Base-by-base conservation (phyloP, 2,329 filamentous ascomycete species). In the Alternaria brassicae region DNA sequence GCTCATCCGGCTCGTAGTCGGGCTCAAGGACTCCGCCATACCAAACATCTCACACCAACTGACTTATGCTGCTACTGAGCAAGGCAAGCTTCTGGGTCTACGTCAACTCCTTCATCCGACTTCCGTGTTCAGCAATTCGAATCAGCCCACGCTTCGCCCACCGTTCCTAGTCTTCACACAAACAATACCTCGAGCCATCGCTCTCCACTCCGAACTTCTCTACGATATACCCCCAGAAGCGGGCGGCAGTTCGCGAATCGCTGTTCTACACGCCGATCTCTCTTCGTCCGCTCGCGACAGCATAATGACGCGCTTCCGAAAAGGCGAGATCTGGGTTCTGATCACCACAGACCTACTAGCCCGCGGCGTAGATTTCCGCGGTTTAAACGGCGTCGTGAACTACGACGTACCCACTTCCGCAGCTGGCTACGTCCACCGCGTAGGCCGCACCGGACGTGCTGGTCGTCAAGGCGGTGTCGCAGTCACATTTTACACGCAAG, bases 161-260 rank as follows among this genome's bases (percentile, higher is more conserved):
- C 95, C 95, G 0, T 97, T 97, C 79, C 84, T 99, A 6, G 90
- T 99, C 60, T 99, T 99, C 78, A 95, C 94, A 0, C 95, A 99
- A 80, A 97, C 94, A 1, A 97, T 99, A 57, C 90, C 93, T 52
- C 88, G 95, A 68, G 95, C 95, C 1, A 87, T 90, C 30, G 93
- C 95, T 5, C 85, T 99, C 2, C 89, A 96, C 75, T 89, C 91
- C 32, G 95, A 99, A 77, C 85, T 99, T 28, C 89, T 92, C 62
- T 99, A 97, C 80, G 95, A 99, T 74, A 97, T 99, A 44, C 93
- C 95, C 0, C 84, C 90, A 0, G 89, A 93, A 77, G 94, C 93
- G 6, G 93, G 93, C 40, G 93, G 93, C 15, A 88, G 91, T 2
- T 86, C 89, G 1, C 88, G 95, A 39, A 91, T 98, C 58, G 94